phyloP scores from a whole-genome alignment of 2,329 filamentous ascomycete species.

The Albifimbria verrucaria region DNA sequence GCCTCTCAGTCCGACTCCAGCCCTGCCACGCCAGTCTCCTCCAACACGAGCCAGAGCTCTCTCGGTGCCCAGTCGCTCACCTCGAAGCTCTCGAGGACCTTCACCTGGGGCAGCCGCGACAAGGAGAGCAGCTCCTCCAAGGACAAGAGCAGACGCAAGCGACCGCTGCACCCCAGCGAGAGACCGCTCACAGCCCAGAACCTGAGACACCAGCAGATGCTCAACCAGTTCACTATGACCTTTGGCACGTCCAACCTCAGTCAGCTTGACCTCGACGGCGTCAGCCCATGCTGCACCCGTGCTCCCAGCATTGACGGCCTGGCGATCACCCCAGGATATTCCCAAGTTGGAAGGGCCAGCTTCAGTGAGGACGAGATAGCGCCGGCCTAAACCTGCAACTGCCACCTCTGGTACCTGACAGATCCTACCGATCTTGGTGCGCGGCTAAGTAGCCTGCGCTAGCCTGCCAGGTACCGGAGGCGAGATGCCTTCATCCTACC shows the following conservation, averaged over 20 bases:
- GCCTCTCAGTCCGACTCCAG: conserved; percentile 29
- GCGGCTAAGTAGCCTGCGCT: neutral
- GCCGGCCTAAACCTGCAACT: neutral
- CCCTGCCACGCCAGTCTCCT: conserved; percentile 23
- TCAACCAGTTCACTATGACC: conserved; percentile 42
- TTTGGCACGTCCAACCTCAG: conserved; percentile 37
- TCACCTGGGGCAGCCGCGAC: conserved; percentile 25
- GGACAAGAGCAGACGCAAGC: conserved; percentile 19
- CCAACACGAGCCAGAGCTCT: conserved; percentile 24
- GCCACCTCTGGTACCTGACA: neutral
- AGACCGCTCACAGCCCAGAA: conserved; percentile 42
- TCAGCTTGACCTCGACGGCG: conserved; percentile 32
- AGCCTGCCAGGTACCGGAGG: neutral
- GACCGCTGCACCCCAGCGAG: conserved; percentile 38
- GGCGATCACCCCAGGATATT: neutral
- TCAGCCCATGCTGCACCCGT: conserved; percentile 44
- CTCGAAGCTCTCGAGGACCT: conserved; percentile 23
- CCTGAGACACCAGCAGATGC: conserved; percentile 43
- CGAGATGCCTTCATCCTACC: neutral
- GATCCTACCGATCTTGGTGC: neutral
- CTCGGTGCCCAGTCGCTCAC: conserved; percentile 23
- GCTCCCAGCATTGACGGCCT: conserved; percentile 29
- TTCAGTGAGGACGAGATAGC: neutral
- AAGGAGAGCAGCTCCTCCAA: conserved; percentile 14
- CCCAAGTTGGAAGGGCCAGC: neutral